Percentiles rank a stretch among this genome's conserved stretches.
These are phyloP conservation scores for Limnomonas spitsbergensis DNA, from an alignment of 139 green algal species.

Conservation along the genomic window DNA sequence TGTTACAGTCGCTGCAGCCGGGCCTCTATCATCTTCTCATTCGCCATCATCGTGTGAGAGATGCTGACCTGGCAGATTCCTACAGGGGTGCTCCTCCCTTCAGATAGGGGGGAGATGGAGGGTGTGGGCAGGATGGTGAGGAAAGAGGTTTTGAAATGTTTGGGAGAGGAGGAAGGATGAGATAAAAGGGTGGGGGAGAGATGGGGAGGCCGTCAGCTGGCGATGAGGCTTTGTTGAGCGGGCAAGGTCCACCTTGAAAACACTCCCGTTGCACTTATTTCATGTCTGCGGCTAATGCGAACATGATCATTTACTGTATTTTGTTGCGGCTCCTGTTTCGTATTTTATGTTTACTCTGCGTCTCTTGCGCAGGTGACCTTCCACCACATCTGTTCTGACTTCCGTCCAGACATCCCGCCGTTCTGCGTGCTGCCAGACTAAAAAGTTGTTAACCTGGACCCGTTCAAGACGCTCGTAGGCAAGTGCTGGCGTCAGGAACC, in stretches of 20 bases:
- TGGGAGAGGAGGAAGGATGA: no score
- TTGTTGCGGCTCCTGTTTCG: no score
- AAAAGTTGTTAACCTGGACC: constrained; percentile 16
- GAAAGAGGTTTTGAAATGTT: not conserved
- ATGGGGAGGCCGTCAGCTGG: no score
- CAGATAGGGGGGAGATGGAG: constrained; percentile 12
- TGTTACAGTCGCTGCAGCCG: not conserved
- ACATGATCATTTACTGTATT: no score
- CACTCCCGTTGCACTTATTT: no score
- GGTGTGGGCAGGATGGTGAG: no score
- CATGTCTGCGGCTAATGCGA: no score
- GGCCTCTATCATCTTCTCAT: constrained; percentile 19
- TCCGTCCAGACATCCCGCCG: constrained; percentile 21
- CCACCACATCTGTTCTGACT: constrained; percentile 20
- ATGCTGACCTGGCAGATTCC: constrained; percentile 34
- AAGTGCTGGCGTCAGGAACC: constrained; percentile 29
- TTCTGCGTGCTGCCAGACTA: constrained; percentile 18
- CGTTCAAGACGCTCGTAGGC: constrained; percentile 23
- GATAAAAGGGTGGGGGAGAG: no score
- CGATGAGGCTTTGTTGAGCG: no score
- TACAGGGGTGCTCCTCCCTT: constrained; percentile 24
- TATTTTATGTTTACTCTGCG: no score
- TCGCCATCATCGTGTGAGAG: constrained; percentile 40
- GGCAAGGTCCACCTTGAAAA: no score
- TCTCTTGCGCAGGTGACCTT: constrained; percentile 29